A percentile compares a stretch with the other conserved stretches of the same genome.
These are phyloP conservation scores for Inga oerstediana DNA, from an alignment of 306 rosid species.

Conservation along the genomic window DNA sequence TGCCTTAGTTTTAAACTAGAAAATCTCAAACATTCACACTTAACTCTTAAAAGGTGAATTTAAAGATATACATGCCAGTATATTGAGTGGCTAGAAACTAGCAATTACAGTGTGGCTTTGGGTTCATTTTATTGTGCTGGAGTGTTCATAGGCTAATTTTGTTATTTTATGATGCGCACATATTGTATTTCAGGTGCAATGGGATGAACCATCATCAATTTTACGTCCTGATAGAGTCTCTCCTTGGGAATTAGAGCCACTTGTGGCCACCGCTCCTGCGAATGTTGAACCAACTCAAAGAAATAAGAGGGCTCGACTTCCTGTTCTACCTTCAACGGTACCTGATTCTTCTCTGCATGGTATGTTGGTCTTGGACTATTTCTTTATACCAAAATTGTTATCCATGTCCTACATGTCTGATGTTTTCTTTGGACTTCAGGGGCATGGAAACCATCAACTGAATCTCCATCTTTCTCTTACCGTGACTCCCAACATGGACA, in stretches of 20 bases:
- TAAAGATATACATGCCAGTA: not conserved
- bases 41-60: not conserved
- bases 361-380: slow-evolving; percentile 38
- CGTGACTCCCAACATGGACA: slow-evolving; percentile 63
- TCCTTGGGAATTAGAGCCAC: slow-evolving; percentile 98
- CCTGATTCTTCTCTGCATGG: slow-evolving; percentile 65
- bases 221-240: slow-evolving; percentile 96
- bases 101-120: not conserved
- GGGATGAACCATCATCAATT: slow-evolving; percentile 96
- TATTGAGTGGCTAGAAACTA: not conserved
- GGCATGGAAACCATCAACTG: slow-evolving; percentile 75
- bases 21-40: not conserved
- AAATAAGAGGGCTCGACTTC: slow-evolving; percentile 84
- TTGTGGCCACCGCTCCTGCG: slow-evolving; percentile 64
- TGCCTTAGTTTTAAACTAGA: not conserved
- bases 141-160: not conserved
- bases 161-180: not conserved
- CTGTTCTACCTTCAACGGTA: slow-evolving; percentile 63
- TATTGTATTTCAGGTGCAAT: slow-evolving; percentile 74
- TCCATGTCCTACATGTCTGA: not conserved
- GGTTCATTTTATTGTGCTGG: not conserved
- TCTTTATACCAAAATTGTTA: not conserved
- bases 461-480: slow-evolving; percentile 65
- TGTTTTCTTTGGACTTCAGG: slow-evolving; percentile 49
- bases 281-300: slow-evolving; percentile 75